Percentiles rank a stretch among this genome's conserved stretches.
These are phyloP conservation scores for Periconia sp. DNA, from an alignment of 2,329 filamentous ascomycete species.

Conservation along the genomic window DNA sequence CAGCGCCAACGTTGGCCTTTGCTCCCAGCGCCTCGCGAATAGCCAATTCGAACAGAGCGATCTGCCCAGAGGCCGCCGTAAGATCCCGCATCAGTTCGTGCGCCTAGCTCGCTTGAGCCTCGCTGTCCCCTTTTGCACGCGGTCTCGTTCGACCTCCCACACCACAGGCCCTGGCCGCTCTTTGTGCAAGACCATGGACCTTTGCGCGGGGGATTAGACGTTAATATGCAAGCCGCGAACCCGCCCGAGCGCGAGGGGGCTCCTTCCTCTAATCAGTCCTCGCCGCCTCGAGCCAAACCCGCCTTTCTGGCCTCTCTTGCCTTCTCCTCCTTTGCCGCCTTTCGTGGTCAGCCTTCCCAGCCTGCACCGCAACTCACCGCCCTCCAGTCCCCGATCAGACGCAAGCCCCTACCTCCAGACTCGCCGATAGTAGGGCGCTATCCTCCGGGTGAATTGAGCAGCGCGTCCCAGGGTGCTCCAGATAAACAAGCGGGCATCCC, in stretches of 20 bases:
- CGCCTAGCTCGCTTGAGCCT: constrained; percentile 25
- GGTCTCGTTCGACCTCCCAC: constrained; percentile 30
- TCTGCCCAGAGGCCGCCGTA: constrained; percentile 31
- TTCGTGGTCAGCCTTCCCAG: constrained; percentile 51
- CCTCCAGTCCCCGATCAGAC: constrained; percentile 52
- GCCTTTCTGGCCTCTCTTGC: constrained; percentile 48
- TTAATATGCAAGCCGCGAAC: constrained; percentile 39
- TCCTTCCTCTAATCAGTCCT: constrained; percentile 23
- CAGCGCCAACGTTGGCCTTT: constrained; percentile 26
- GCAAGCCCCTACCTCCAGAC: constrained; percentile 62
- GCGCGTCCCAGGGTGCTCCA: constrained; percentile 39
- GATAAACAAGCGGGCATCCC: constrained; percentile 18
- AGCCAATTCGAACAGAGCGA: constrained; percentile 38
- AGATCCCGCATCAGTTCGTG: constrained; percentile 17
- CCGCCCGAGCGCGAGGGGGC: constrained; percentile 33
- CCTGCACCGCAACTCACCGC: constrained; percentile 36
- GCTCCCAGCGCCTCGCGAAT: constrained; percentile 21
- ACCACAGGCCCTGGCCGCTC: constrained; percentile 18
- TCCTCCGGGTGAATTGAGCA: constrained; percentile 49
- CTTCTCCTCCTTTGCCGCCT: constrained; percentile 52
- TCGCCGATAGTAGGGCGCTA: constrained; percentile 55
- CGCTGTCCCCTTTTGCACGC: constrained; percentile 38
- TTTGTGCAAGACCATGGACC: constrained; percentile 39
- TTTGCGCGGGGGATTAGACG: constrained; percentile 27
- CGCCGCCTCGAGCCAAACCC: constrained; percentile 37